Percentiles rank a stretch among this genome's conserved stretches.
phyloP scores from a whole-genome alignment of 225 moss, liverwort and hornwort genomes.

The Anthoceros angustus region DNA sequence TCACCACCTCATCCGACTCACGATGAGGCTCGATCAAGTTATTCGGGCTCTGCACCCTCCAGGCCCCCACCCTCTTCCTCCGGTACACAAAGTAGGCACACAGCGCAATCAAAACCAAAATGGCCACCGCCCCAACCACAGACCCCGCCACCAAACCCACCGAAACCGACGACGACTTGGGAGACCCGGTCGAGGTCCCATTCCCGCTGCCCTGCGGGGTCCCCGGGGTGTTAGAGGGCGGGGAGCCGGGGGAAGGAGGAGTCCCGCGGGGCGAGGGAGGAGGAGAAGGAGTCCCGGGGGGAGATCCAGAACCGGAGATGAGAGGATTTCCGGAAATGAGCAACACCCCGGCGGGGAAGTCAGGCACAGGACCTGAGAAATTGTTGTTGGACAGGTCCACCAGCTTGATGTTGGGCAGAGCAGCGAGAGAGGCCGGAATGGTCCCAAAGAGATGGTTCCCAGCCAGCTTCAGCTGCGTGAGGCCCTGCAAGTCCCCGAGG shows the following conservation, averaged over 20 bases:
- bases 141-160: conserved; percentile 46
- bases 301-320: conserved; percentile 14
- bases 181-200: background rate
- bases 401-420: conserved; percentile 29
- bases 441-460: conserved; percentile 40
- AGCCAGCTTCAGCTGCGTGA: conserved; percentile 37
- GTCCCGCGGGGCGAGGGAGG: conserved; percentile 5
- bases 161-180: conserved; percentile 12
- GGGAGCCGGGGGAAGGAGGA: conserved; percentile 11
- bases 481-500: conserved; percentile 36
- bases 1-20: conserved; percentile 63
- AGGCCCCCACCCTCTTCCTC: conserved; percentile 27
- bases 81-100: conserved; percentile 26
- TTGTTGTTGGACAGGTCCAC: conserved; percentile 73
- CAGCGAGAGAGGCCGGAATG: conserved; percentile 32
- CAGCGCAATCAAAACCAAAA: conserved; percentile 17
- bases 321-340: conserved; percentile 44
- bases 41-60: conserved; percentile 44
- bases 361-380: conserved; percentile 47
- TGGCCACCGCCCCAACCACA: conserved; percentile 23
- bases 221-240: conserved; percentile 3
- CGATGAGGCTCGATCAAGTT: conserved; percentile 69
- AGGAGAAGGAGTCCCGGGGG: conserved; percentile 8
- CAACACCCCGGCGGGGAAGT: conserved; percentile 31
- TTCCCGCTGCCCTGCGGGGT: background rate